These are phyloP conservation scores for Cryptococcus floricola DNA, from an alignment of 1,284 basidiomycete genomes.

Conservation along the genomic window DNA sequence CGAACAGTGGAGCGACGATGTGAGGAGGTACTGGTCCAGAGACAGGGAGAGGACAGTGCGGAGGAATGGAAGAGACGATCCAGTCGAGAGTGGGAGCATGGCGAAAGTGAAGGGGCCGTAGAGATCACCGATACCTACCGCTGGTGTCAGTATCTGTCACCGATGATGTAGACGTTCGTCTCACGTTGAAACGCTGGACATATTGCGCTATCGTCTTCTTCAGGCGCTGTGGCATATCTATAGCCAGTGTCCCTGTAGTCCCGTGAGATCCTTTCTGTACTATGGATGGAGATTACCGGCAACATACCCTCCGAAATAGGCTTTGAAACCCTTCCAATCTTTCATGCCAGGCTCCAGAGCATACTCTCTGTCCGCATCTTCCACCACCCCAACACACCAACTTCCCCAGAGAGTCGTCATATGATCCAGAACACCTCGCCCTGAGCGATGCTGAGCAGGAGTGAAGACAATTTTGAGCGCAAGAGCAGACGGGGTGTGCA, in stretches of 20 bases:
- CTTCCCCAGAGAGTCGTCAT: constrained; percentile 49
- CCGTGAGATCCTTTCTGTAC: background rate
- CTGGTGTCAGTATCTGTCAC: background rate
- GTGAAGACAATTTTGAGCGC: constrained; percentile 44
- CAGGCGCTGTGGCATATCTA: constrained; percentile 45
- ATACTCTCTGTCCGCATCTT: constrained; percentile 14
- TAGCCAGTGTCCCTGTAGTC: constrained; percentile 46
- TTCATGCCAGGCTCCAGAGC: constrained; percentile 23
- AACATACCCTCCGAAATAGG: constrained; percentile 47
- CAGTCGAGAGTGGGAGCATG: constrained; percentile 45
- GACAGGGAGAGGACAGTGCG: constrained; percentile 44
- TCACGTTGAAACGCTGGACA: constrained; percentile 47
- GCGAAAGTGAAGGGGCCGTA: constrained; percentile 44
- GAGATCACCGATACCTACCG: constrained; percentile 38
- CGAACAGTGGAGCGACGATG: constrained; percentile 45
- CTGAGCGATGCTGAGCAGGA: constrained; percentile 48
- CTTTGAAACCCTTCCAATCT: constrained; percentile 39
- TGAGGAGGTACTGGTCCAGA: constrained; percentile 49
- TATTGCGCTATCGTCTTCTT: constrained; percentile 33
- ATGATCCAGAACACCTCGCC: constrained; percentile 45
- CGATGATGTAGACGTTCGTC: background rate
- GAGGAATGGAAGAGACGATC: constrained; percentile 47
- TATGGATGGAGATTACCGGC: background rate
- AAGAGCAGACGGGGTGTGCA: constrained; percentile 13
- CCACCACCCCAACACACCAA: constrained; percentile 45